Evolutionary conservation across 495 filamentous ascomycete genomes (phyloP).

Genomic region (Penicillium cataractarum): DNA sequence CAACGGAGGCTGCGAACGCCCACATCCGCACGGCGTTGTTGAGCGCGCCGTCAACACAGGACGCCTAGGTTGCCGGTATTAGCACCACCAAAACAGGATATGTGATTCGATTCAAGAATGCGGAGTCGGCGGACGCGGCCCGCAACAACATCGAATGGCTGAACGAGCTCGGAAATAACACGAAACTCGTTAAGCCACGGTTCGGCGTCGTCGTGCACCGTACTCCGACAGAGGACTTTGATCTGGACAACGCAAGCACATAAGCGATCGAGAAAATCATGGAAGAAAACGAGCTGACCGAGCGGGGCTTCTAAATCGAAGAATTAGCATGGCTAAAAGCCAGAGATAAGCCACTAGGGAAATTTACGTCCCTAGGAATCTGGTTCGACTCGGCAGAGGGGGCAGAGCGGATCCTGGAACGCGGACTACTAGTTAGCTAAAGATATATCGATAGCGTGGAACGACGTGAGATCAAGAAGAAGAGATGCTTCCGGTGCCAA

Average conservation of each 20-base stretch:
- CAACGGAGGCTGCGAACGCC: constrained; percentile 16
- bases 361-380: not conserved
- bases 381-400: not conserved
- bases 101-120: constrained; percentile 27
- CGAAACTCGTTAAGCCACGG: constrained; percentile 1
- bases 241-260: constrained; percentile 14
- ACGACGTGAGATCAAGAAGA: constrained; percentile 23
- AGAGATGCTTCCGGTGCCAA: constrained; percentile 33
- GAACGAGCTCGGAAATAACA: constrained; percentile 7
- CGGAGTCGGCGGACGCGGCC: constrained; percentile 22
- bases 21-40: constrained; percentile 23
- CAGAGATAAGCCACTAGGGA: constrained; percentile 25
- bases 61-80: constrained; percentile 24
- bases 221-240: constrained; percentile 27
- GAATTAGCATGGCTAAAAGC: constrained; percentile 28
- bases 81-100: constrained; percentile 28
- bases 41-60: constrained; percentile 20
- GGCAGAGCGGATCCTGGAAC: not conserved
- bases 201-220: constrained; percentile 26
- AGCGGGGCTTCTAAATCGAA: constrained; percentile 26
- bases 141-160: constrained; percentile 20
- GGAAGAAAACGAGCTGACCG: constrained; percentile 26
- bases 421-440: constrained; percentile 28
- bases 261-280: constrained; percentile 27
- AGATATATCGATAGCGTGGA: constrained; percentile 28